Evolutionary conservation across 345 rosid species (phyloP), one percentile per base, ranked within the genome.

Genomic region (Balakata baccata): DNA sequence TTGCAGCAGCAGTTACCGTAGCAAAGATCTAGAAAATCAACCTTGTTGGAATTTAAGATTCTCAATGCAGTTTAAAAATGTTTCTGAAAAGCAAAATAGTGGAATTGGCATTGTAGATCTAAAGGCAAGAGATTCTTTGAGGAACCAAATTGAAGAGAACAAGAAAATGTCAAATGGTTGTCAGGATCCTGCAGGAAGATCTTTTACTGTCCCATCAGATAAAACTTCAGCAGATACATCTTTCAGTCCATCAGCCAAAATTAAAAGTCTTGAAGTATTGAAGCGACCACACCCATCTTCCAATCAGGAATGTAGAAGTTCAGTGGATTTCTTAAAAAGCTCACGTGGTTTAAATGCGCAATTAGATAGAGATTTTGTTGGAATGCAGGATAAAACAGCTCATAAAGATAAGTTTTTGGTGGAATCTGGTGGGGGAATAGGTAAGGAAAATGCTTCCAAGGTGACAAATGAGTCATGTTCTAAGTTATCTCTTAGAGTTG

Each of bases 31-130:
- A 64, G 76, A 70, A 69, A 73, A 38, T 52, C 60, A 39, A 37
- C 68, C 79, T 51, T 68, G 66, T 64, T 60, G 69, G 72, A 81
- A 76, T 71, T 78, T 80, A 66, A 78, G 77, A 68, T 81, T 75
- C 74, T 75, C 90, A 9, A 69, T 81, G 71, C 86, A 72, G 68
- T 75, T 85, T 77, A 82, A 79, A 76, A 75, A 62, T 72, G 75
- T 41, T 56, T 60, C 58, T 75, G 79, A 71, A 69, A 80, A 54
- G 70, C 80, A 53, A 62, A 76, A 20, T 69, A 80, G 76, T 74
- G 76, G 76, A 71, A 61, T 41, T 6, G 67, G 69, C 47, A 13
- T 54, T 10, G 52, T 70, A 22, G 66, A 75, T 77, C 73, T 52
- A 46, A 81, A 69, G 37, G 76, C 76, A 70, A 59, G 71, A 49